Evolutionary conservation across 805 yeast species (phyloP), one percentile per base, ranked within the genome.

Genomic region (Starmerella davenportii): DNA sequence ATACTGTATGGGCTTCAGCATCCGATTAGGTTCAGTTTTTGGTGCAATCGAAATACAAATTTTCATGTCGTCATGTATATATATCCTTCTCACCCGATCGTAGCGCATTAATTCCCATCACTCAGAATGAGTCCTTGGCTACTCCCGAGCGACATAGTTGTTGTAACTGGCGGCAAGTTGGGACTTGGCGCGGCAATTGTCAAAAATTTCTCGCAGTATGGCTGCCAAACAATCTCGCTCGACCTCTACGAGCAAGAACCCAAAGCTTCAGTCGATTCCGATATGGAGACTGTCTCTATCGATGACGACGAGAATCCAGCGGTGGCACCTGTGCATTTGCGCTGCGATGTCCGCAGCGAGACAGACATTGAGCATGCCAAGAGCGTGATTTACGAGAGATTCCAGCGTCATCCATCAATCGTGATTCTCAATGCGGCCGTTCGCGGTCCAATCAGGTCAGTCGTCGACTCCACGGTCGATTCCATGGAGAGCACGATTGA

Each of bases 341-440:
- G 59, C 34, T 80, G 93, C 55, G 93, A 87, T 56, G 79, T 87
- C 3, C 62, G 82, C 35, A 55, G 69, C 37, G 44, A 64, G 15
- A 51, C 55, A 2, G 63, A 67, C 16, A 66, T 84, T 5, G 47
- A 54, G 17, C 50, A 51, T 2, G 51, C 63, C 29, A 65, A 67
- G 4, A 51, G 51, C 5, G 41, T 35, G 8, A 69, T 84, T 23
- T 51, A 50, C 25, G 35, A 51, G n/a, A 65, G 65, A 24, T 48
- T 70, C 32, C 92, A 93, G 0, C 48, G 44, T 21, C 20, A 48
- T 0, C 75, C 79, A 1, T 68, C 84, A 0, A 64, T 84, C 1
- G 58, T 87, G 14, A 67, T 87, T 37, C 85, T 85, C 56, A 85
- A 87, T 55, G 96, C 95, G 0, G 96, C 81, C 0, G 67, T 82